Conservation (phyloP, 2,329 filamentous ascomycete species). For the Waltergamsia citrina region DNA sequence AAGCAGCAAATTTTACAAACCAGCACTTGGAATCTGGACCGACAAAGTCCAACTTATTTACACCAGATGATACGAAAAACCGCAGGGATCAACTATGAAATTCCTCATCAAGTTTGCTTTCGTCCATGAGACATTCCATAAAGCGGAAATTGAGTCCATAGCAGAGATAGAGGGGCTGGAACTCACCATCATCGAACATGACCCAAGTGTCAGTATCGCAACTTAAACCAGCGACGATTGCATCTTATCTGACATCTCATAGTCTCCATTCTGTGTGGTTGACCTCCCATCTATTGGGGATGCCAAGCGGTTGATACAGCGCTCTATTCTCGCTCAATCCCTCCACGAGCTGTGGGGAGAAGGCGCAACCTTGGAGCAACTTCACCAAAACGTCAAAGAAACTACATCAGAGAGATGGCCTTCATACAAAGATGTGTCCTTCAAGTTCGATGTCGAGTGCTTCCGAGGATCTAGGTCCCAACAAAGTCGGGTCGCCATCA, state of each 20-base stretch:
- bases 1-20: too few species aligned
- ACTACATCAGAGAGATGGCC: slow-evolving; percentile 57
- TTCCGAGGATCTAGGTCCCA: slow-evolving; percentile 65
- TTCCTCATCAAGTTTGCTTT: slow-evolving; percentile 88
- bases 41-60: background rate
- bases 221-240: background rate
- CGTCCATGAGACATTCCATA: slow-evolving; percentile 81
- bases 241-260: slow-evolving; percentile 1
- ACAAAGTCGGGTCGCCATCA: slow-evolving; percentile 58
- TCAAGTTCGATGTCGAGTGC: slow-evolving; percentile 78
- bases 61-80: background rate
- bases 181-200: slow-evolving; percentile 68
- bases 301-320: slow-evolving; percentile 57
- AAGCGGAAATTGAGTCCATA: slow-evolving; percentile 74
- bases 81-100: slow-evolving; percentile 41
- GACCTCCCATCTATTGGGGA: slow-evolving; percentile 54
- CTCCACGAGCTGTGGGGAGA: slow-evolving; percentile 87
- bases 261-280: slow-evolving; percentile 85
- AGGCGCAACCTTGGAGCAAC: slow-evolving; percentile 53
- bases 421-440: slow-evolving; percentile 54
- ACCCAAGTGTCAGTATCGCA: slow-evolving; percentile 51
- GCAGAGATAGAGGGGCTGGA: slow-evolving; percentile 58
- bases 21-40: background rate
- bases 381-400: slow-evolving; percentile 56
- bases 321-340: slow-evolving; percentile 72